Evolutionary conservation across 2,329 filamentous ascomycete species (phyloP), one percentile per base, ranked within the genome.

Genomic region (Thielaviopsis ethacetica): DNA sequence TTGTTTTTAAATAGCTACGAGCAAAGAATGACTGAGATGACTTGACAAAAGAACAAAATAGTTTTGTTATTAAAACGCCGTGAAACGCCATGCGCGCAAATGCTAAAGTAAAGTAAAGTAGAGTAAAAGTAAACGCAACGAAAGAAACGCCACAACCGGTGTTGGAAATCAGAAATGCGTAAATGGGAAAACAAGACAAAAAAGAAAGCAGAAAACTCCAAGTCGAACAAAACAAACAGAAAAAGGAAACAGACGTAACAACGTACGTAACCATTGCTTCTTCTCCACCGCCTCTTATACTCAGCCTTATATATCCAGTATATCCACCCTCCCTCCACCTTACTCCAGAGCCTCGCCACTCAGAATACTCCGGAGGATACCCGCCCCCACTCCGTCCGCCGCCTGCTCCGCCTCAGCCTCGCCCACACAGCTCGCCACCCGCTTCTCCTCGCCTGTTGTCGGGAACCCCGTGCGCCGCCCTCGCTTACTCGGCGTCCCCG

Each of bases 341-440:
- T 17, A 80, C 65, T 82, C 79, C 70, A 83, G 70, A 49, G 77
- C 77, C 64, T 82, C 80, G 49, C 79, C 82, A 64, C 75, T 79
- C 66, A 85, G 65, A 64, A 85, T 84, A 67, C 76, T 81, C 65
- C 71, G 76, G 66, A 85, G 66, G 63, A 85, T 85, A 49, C 79
- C 80, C 5, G 75, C 75, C 1, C 81, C 82, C 3, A 81, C 68
- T 3, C 79, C 80, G 22, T 84, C 80, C 49, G 89, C 80, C 58
- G 86, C 83, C 59, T 78, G 78, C 64, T 84, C 80, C 63, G 95
- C 78, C 71, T 95, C 90, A 66, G 81, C 85, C 67, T 88, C 84
- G n/a, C 83, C 83, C 21, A 91, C 85, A 67, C 82, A 87, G 70
- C 88, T 90, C 2, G 85, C 84, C 54, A 95, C 79, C 58, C 84